Conservation (phyloP, 2,329 filamentous ascomycete genomes). For the Metarhizium anisopliae region DNA sequence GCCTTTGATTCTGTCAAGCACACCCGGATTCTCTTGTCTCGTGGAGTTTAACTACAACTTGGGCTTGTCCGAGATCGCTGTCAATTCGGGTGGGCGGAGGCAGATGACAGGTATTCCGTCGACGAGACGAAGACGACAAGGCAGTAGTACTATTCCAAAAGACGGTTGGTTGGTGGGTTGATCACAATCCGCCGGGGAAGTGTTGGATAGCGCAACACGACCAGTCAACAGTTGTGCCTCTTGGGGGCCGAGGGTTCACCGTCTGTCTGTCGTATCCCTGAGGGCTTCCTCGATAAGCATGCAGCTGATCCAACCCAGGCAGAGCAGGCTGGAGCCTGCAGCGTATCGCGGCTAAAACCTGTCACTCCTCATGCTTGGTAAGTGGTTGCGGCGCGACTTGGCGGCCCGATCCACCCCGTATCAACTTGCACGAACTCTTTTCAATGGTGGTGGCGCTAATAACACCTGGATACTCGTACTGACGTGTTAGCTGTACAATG, state of each 20-base stretch:
- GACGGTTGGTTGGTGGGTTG: neutral
- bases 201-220: neutral
- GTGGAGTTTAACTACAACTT: neutral
- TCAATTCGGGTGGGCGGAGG: neutral
- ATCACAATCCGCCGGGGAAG: neutral
- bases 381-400: slow-evolving; percentile 6
- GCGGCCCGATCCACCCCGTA: slow-evolving; percentile 7
- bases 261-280: neutral
- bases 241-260: slow-evolving; percentile 1
- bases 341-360: slow-evolving; percentile 5
- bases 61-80: neutral
- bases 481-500: too few relatives aligned
- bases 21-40: neutral
- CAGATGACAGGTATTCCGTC: neutral
- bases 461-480: too few relatives aligned
- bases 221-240: neutral
- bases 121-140: neutral
- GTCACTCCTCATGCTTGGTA: neutral
- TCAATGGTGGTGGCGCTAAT: too few relatives aligned
- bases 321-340: neutral
- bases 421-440: neutral
- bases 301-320: neutral
- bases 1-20: too few relatives aligned
- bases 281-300: neutral
- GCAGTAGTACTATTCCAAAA: neutral